Conservation (phyloP, 2,329 filamentous ascomycete genomes). For the Exutisphaerella laricina region DNA sequence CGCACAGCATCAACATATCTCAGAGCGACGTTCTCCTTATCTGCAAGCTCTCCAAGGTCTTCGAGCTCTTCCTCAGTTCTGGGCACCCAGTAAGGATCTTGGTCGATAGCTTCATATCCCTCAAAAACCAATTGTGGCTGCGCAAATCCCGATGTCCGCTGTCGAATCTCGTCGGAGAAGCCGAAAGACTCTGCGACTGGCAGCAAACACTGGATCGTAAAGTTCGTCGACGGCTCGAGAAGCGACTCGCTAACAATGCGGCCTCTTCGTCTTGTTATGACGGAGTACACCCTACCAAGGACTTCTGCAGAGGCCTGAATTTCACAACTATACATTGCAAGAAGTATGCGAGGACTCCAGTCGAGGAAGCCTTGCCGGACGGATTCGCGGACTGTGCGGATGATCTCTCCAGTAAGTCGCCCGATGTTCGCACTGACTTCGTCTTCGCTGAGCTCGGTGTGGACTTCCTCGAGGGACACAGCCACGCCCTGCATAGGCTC, state of each 20-base stretch:
- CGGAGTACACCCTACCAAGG: conserved; percentile 88
- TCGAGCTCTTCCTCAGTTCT: conserved; percentile 95
- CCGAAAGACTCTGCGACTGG: conserved; percentile 95
- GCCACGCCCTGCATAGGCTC: conserved; percentile 92
- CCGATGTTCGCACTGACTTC: conserved; percentile 63
- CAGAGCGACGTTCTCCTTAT: conserved; percentile 94
- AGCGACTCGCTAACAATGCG: conserved; percentile 84
- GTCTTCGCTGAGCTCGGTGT: conserved; percentile 51
- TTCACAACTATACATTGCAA: conserved; percentile 97
- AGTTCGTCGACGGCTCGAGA: conserved; percentile 94
- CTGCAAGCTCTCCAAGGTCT: conserved; percentile 88
- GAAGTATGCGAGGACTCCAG: conserved; percentile 90
- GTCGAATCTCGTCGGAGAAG: conserved; percentile 93
- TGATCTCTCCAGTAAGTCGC: conserved; percentile 85
- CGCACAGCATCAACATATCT: conserved; percentile 89
- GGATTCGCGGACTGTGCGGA: conserved; percentile 79
- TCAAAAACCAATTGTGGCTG: conserved; percentile 90
- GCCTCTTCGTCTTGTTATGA: conserved; percentile 90
- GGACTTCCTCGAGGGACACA: conserved; percentile 78
- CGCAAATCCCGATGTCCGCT: conserved; percentile 83
- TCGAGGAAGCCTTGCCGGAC: conserved; percentile 84
- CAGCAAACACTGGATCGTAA: conserved; percentile 81
- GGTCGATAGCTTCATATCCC: conserved; percentile 86
- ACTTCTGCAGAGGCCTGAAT: conserved; percentile 96
- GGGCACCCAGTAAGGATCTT: conserved; percentile 97